Base-by-base conservation (phyloP, 2,329 filamentous ascomycete genomes). In the Fusarium nelsonii region DNA sequence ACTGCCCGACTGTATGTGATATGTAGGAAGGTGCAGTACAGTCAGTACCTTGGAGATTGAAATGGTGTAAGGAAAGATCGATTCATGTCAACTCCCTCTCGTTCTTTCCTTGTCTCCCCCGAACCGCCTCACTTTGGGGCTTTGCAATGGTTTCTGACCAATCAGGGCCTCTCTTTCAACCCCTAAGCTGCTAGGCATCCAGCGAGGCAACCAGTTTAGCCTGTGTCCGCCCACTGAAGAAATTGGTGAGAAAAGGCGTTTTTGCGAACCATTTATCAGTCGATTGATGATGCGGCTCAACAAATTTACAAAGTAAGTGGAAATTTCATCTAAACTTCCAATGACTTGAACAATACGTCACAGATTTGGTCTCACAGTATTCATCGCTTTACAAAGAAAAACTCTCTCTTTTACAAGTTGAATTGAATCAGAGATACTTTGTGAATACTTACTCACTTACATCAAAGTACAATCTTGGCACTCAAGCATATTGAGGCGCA, bases 71-170 rank as follows among this genome's bases (percentile, higher is more conserved):
- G 33, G 33, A 37, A 50, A 26, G 46, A 34, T 15, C 33, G 15
- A 26, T 37, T 20, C 33, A 36, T 36, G 20, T 50, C 32, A 50
- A 33, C 20, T 50, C 16, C 33, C 32, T 23, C 16, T 8, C 32
- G 46, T 40, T 30, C 48, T 51, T 30, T 39, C 34, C 48, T 54
- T 49, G 49, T 63, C 52, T 56, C 45, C 54, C 58, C 50, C 18
- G 37, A 48, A 53, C 58, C 67, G 66, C 67, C 67, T 69, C 67
- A 64, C 46, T 68, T 64, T 70, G 53, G 69, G 53, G 63, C 53
- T 51, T 60, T 68, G 67, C 37, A 37, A 55, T 44, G 23, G 4
- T 15, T 46, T 44, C 40, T 9, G 30, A 12, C 67, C 67, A 69
- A 69, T 59, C 49, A 68, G 45, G 14, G 12, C 8, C 18, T 34